Evolutionary conservation across 2,329 filamentous ascomycete genomes (phyloP).

Genomic region (Pseudomassariella vexata): DNA sequence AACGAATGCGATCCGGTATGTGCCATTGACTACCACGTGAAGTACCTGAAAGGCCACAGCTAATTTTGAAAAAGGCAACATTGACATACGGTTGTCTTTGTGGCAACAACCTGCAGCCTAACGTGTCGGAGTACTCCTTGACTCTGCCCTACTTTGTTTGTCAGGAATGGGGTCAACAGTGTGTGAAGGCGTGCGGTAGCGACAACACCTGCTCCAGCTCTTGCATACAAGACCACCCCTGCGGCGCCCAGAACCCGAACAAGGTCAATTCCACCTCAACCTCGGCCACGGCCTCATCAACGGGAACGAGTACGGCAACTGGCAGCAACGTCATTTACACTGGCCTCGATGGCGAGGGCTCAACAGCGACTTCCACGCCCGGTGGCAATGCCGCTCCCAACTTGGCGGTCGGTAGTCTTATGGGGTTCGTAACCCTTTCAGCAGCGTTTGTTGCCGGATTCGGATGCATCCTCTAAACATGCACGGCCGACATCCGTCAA

Average conservation of each 20-base stretch:
- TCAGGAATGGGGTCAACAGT: conserved; percentile 65
- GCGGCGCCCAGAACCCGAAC: conserved; percentile 62
- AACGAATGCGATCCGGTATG: conserved; percentile 66
- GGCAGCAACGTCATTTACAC: conserved; percentile 17
- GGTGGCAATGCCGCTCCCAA: conserved; percentile 9
- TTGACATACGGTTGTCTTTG: conserved; percentile 71
- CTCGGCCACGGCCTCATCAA: conserved; percentile 33
- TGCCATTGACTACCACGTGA: conserved; percentile 6
- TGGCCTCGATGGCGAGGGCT: conserved; percentile 8
- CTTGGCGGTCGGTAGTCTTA: conserved; percentile 26
- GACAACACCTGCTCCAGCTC: conserved; percentile 52
- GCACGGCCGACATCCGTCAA: background rate
- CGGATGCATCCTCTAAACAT: background rate
- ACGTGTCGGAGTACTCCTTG: conserved; percentile 70
- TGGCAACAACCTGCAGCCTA: conserved; percentile 59
- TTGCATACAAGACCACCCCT: conserved; percentile 64
- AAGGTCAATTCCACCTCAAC: conserved; percentile 50
- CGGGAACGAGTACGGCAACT: conserved; percentile 26
- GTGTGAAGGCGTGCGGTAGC: conserved; percentile 50
- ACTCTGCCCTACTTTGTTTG: conserved; percentile 76
- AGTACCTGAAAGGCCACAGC: background rate
- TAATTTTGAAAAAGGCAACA: conserved; percentile 33
- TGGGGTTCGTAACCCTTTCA: conserved; percentile 13
- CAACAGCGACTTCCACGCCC: conserved; percentile 6
- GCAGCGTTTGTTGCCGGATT: conserved; percentile 3